phyloP scores from a whole-genome alignment of 768 basidiomycete species.

The Phaeolepiota aurea region DNA sequence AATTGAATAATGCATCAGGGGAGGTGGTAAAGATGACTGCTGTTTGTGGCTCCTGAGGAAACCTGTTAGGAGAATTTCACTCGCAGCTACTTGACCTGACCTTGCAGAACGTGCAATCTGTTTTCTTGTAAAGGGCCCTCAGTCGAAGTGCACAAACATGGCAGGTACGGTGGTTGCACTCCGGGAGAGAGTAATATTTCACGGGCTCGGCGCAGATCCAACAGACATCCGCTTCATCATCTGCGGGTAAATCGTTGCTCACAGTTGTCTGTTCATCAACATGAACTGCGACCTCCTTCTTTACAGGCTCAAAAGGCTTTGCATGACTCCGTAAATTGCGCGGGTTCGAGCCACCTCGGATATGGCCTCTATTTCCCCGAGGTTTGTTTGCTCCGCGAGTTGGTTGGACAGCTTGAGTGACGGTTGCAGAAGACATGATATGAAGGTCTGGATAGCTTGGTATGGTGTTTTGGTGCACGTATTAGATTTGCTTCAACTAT shows the following conservation, averaged over 20 bases:
- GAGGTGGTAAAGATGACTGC: conserved; percentile 71
- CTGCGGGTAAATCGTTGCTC: conserved; percentile 12
- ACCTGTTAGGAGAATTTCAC: too few species aligned
- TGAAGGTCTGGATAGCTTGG: not conserved
- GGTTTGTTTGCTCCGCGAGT: conserved; percentile 9
- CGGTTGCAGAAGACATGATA: not conserved
- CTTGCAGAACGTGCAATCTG: conserved; percentile 95
- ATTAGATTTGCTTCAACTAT: too few species aligned
- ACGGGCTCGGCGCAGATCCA: conserved; percentile 95
- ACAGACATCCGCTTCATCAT: conserved; percentile 46
- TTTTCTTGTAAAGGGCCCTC: conserved; percentile 88
- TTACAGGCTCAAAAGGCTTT: not conserved
- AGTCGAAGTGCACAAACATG: conserved; percentile 88
- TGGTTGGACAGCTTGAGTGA: conserved; percentile 4
- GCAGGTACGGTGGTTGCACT: conserved; percentile 93
- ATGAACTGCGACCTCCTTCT: not conserved
- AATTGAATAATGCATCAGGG: conserved; percentile 49
- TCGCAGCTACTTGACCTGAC: too few species aligned
- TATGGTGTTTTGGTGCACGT: too few species aligned
- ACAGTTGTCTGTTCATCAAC: not conserved
- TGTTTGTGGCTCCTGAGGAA: conserved; percentile 59
- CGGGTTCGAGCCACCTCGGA: conserved; percentile 7
- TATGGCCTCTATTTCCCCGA: conserved; percentile 6
- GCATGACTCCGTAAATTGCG: not conserved
- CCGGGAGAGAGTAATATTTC: conserved; percentile 81